Evolutionary conservation across 768 basidiomycete genomes (phyloP).

Genomic region (Calvatia gigantea): DNA sequence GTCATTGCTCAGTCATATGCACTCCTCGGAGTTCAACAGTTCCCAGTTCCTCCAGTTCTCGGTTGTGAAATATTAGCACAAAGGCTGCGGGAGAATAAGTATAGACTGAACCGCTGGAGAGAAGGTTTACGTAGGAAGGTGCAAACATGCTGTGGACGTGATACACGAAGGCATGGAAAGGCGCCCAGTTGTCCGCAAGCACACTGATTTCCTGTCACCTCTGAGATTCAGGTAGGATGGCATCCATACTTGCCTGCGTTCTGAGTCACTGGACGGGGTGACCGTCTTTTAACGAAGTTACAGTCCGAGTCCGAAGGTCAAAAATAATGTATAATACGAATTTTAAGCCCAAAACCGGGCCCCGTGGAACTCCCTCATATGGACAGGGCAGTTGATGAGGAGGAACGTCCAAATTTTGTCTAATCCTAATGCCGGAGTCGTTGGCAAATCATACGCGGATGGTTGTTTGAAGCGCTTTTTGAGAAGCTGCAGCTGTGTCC

Average conservation of each 20-base stretch:
- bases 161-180: slow-evolving; percentile 49
- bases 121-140: slow-evolving; percentile 38
- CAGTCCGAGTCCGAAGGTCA: slow-evolving; percentile 59
- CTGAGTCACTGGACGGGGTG: slow-evolving; percentile 40
- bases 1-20: slow-evolving; percentile 51
- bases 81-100: slow-evolving; percentile 45
- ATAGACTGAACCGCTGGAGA: slow-evolving; percentile 56
- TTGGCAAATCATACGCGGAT: slow-evolving; percentile 52
- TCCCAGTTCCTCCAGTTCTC: slow-evolving; percentile 24
- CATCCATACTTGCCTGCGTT: slow-evolving; percentile 43
- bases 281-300: slow-evolving; percentile 46
- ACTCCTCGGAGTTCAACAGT: slow-evolving; percentile 50
- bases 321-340: slow-evolving; percentile 43
- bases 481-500: slow-evolving; percentile 12
- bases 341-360: slow-evolving; percentile 45
- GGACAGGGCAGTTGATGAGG: slow-evolving; percentile 40
- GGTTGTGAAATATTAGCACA: slow-evolving; percentile 43
- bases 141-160: slow-evolving; percentile 29
- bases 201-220: slow-evolving; percentile 49
- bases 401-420: slow-evolving; percentile 51
- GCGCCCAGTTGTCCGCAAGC: slow-evolving; percentile 59
- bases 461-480: slow-evolving; percentile 21
- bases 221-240: slow-evolving; percentile 39
- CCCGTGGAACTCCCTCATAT: slow-evolving; percentile 32
- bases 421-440: slow-evolving; percentile 41